These are phyloP conservation scores for Emmonsiellopsis sp. DNA, from an alignment of 2,329 filamentous ascomycete species.

Conservation along the genomic window DNA sequence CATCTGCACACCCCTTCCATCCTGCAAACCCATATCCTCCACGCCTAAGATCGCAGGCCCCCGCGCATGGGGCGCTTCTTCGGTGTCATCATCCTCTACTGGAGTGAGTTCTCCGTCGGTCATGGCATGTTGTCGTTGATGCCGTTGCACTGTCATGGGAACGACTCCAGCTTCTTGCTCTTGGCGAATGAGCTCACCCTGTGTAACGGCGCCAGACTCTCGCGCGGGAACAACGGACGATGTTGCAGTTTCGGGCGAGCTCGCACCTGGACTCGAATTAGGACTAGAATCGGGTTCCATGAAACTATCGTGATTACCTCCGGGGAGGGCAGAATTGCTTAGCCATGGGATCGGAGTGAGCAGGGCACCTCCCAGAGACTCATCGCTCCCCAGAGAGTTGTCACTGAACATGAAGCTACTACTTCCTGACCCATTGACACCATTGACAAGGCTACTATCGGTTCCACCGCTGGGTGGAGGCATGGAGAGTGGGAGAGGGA, in stretches of 20 bases:
- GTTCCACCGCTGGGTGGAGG: slow-evolving; percentile 42
- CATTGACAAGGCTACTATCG: slow-evolving; percentile 41
- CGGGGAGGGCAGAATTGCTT: slow-evolving; percentile 19
- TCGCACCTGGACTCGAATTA: slow-evolving; percentile 2
- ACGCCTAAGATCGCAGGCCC: slow-evolving; percentile 79
- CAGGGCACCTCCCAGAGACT: slow-evolving; percentile 78
- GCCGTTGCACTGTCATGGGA: slow-evolving; percentile 51
- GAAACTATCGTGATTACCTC: slow-evolving; percentile 15
- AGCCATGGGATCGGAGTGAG: slow-evolving; percentile 94
- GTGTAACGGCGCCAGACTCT: slow-evolving; percentile 53
- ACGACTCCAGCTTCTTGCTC: slow-evolving; percentile 76
- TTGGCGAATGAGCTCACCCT: slow-evolving; percentile 76
- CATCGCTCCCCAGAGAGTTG: slow-evolving; percentile 62
- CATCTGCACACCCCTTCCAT: slow-evolving; percentile 37
- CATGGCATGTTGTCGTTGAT: slow-evolving; percentile 16
- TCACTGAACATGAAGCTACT: slow-evolving; percentile 28
- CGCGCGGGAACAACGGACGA: slow-evolving; percentile 20
- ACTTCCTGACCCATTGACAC: slow-evolving; percentile 33
- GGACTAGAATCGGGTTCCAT: slow-evolving; percentile 12
- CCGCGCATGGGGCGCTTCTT: slow-evolving; percentile 64
- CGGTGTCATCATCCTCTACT: slow-evolving; percentile 43
- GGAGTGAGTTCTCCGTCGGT: slow-evolving; percentile 9
- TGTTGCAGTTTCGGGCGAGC: background rate
- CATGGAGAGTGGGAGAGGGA: slow-evolving; percentile 60
- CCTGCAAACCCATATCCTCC: slow-evolving; percentile 74